phyloP scores from a whole-genome alignment of 2,329 filamentous ascomycete genomes.

The Alternaria atra region DNA sequence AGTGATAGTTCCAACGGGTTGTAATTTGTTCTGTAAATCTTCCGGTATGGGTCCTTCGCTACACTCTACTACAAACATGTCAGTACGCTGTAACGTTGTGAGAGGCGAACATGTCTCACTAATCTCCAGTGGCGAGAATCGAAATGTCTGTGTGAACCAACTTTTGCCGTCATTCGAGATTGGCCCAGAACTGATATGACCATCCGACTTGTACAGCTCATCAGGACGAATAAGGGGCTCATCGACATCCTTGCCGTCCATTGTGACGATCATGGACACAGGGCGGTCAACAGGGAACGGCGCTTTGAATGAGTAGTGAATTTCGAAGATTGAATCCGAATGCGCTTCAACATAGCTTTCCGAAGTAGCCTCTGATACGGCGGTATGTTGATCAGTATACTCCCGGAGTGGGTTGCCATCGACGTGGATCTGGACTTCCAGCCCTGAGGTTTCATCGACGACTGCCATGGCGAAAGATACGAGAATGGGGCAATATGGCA shows the following conservation, averaged over 20 bases:
- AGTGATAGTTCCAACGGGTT: slow-evolving; percentile 23
- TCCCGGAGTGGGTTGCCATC: slow-evolving; percentile 30
- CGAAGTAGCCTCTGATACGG: slow-evolving; percentile 7
- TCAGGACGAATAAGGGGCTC: slow-evolving; percentile 9
- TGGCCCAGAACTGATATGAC: slow-evolving; percentile 9
- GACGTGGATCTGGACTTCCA: slow-evolving; percentile 29
- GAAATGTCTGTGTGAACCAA: slow-evolving; percentile 23
- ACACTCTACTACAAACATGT: not conserved
- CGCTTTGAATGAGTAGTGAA: slow-evolving; percentile 21
- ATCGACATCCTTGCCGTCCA: slow-evolving; percentile 30
- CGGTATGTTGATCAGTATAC: slow-evolving; percentile 28
- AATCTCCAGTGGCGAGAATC: slow-evolving; percentile 20
- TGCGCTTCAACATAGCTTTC: slow-evolving; percentile 41
- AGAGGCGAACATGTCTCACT: slow-evolving; percentile 1
- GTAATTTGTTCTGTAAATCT: slow-evolving; percentile 8
- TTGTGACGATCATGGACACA: slow-evolving; percentile 19
- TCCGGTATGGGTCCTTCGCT: not conserved
- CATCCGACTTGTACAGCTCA: slow-evolving; percentile 10
- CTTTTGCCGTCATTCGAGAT: slow-evolving; percentile 3
- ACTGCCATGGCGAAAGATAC: slow-evolving; percentile 21
- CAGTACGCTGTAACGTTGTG: not conserved
- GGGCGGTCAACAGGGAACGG: slow-evolving; percentile 14
- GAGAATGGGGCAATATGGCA: too few species aligned
- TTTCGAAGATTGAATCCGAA: slow-evolving; percentile 30
- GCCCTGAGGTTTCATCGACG: slow-evolving; percentile 16